A percentile compares a stretch with the other conserved stretches of the same genome.
Conservation (phyloP, 2,329 filamentous ascomycete species). For the Aotearoamyces nothofagi region DNA sequence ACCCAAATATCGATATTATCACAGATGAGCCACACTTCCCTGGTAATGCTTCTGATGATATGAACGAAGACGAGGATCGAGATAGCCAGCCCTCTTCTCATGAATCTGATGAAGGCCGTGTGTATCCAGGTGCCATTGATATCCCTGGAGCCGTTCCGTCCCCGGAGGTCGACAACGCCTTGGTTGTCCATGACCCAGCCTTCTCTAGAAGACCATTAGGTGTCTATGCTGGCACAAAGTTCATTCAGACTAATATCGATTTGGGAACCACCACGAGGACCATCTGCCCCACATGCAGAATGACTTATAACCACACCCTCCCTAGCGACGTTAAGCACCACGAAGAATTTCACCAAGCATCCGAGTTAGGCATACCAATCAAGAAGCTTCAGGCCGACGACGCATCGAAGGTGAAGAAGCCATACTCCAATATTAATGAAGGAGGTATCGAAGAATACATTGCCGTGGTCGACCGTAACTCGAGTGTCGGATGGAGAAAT, state of each 20-base stretch:
- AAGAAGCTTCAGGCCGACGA: background rate
- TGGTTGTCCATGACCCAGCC: background rate
- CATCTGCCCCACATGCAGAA: constrained; percentile 1
- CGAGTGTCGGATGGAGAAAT: background rate
- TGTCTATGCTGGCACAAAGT: background rate
- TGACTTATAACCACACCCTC: constrained; percentile 2
- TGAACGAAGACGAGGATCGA: no score
- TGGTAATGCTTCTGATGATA: no score
- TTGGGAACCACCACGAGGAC: constrained; percentile 2
- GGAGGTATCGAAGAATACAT: background rate
- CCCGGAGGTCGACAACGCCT: no score
- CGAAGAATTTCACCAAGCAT: constrained; percentile 3
- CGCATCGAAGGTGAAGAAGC: background rate
- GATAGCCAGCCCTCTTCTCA: no score
- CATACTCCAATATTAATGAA: background rate
- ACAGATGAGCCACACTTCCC: no score
- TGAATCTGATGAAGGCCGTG: no score
- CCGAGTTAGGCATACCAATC: background rate
- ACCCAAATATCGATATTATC: no score
- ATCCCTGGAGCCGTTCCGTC: no score
- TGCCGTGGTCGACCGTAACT: background rate
- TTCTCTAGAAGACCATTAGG: background rate
- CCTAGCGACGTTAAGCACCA: constrained; percentile 1
- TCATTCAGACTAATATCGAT: constrained; percentile 3
- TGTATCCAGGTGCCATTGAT: no score